These are phyloP conservation scores for Echium plantagineum DNA, from an alignment of 257 asterid genomes.

Conservation along the genomic window DNA sequence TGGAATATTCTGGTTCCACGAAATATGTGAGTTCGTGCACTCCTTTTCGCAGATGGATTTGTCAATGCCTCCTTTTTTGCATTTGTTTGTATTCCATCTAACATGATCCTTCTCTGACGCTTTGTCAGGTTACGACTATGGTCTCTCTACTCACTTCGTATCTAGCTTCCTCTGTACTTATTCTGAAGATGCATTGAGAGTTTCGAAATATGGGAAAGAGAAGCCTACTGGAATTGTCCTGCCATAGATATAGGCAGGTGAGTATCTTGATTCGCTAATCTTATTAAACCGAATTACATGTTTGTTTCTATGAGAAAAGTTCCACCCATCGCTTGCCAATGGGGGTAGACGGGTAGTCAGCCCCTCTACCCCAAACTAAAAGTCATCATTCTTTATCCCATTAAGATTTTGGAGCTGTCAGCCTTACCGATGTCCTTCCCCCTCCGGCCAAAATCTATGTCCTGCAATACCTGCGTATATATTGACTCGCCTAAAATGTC, in stretches of 20 bases:
- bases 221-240: conserved; percentile 7
- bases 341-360: too few relatives aligned
- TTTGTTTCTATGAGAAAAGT: conserved; percentile 12
- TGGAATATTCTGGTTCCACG: conserved; percentile 49
- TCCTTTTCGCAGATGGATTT: neutral
- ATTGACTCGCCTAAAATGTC: too few relatives aligned
- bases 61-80: neutral
- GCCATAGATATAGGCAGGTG: conserved; percentile 14
- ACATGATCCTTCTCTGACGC: neutral
- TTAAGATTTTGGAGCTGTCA: too few relatives aligned
- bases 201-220: conserved; percentile 5
- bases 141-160: conserved; percentile 11
- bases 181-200: conserved; percentile 8
- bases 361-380: too few relatives aligned
- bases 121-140: neutral
- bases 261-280: conserved; percentile 16
- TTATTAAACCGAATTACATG: conserved; percentile 21
- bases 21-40: conserved; percentile 29
- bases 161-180: conserved; percentile 18
- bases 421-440: too few relatives aligned
- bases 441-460: too few relatives aligned
- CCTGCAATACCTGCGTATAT: too few relatives aligned
- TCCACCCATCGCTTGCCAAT: neutral
- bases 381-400: too few relatives aligned
- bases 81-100: neutral